Evolutionary conservation across 23 red algal species (phyloP).

Genomic region (Gracilaria vermiculophylla): DNA sequence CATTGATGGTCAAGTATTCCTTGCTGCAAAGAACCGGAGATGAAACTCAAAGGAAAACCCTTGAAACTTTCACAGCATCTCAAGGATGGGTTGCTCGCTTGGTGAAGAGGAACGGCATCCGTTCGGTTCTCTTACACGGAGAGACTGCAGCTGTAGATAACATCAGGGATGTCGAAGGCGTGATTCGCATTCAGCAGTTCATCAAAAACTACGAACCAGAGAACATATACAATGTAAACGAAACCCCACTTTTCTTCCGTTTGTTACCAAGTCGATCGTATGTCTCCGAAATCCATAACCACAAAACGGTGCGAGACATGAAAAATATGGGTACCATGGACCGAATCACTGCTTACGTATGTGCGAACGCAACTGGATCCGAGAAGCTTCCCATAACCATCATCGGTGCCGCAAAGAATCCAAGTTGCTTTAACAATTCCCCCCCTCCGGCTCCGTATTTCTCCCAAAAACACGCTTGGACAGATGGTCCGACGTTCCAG

Average conservation of each 20-base stretch:
- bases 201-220: slow-evolving; percentile 15
- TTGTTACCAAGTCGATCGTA: slow-evolving; percentile 4
- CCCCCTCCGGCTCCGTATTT: slow-evolving; percentile 5
- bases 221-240: slow-evolving; percentile 23
- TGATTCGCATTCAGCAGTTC: background rate
- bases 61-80: slow-evolving; percentile 33
- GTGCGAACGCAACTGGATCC: slow-evolving; percentile 14
- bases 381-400: slow-evolving; percentile 21
- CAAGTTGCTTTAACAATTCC: slow-evolving; percentile 23
- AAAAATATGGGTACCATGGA: slow-evolving; percentile 6
- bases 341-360: slow-evolving; percentile 14
- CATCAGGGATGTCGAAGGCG: background rate
- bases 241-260: slow-evolving; percentile 18
- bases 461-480: slow-evolving; percentile 6
- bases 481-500: background rate
- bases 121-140: slow-evolving; percentile 20
- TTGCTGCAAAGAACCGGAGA: background rate
- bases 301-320: background rate
- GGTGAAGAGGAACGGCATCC: slow-evolving; percentile 21
- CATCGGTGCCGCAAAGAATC: background rate
- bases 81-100: slow-evolving; percentile 25
- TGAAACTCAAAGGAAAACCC: background rate
- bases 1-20: background rate
- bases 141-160: background rate
- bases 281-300: background rate